Percentiles rank a stretch among this genome's conserved stretches.
phyloP scores from a whole-genome alignment of 768 basidiomycete species.

The Boletus insuetus region DNA sequence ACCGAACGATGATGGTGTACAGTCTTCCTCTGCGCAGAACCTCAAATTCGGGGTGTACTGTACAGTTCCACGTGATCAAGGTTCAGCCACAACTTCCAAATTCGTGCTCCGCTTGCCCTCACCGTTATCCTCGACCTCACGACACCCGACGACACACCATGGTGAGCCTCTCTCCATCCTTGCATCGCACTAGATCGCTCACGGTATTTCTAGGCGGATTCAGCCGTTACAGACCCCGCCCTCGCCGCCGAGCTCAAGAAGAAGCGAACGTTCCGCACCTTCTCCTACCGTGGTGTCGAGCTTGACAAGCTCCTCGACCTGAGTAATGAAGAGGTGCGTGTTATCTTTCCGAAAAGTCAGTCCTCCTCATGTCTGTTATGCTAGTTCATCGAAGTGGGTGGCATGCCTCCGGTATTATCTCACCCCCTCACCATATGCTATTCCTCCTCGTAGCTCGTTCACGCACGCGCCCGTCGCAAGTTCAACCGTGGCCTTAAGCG shows the following conservation, averaged over 20 bases:
- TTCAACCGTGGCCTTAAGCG: slow-evolving; percentile 99
- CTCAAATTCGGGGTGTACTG: slow-evolving; percentile 38
- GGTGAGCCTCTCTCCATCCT: slow-evolving; percentile 19
- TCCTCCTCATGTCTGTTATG: slow-evolving; percentile 1
- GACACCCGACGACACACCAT: slow-evolving; percentile 31
- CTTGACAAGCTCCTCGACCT: slow-evolving; percentile 97
- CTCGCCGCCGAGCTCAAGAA: slow-evolving; percentile 98
- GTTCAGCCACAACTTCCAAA: slow-evolving; percentile 43
- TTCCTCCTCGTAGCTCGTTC: slow-evolving; percentile 68
- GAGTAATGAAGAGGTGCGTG: slow-evolving; percentile 87
- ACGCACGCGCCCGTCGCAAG: slow-evolving; percentile 96
- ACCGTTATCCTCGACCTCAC: slow-evolving; percentile 25
- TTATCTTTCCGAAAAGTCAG: neutral
- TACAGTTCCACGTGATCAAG: slow-evolving; percentile 57
- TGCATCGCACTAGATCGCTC: neutral
- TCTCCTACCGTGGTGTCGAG: slow-evolving; percentile 97
- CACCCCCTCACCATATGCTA: neutral
- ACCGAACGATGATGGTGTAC: slow-evolving; percentile 53
- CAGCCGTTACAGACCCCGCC: slow-evolving; percentile 82
- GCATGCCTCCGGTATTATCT: slow-evolving; percentile 8
- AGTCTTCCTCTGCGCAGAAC: neutral
- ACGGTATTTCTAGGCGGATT: slow-evolving; percentile 60
- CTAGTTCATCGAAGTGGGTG: slow-evolving; percentile 77
- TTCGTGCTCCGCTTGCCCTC: slow-evolving; percentile 24
- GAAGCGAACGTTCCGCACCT: slow-evolving; percentile 98